Base-by-base conservation (phyloP, 2,329 filamentous ascomycete genomes). In the Diaporthe citrichinensis region DNA sequence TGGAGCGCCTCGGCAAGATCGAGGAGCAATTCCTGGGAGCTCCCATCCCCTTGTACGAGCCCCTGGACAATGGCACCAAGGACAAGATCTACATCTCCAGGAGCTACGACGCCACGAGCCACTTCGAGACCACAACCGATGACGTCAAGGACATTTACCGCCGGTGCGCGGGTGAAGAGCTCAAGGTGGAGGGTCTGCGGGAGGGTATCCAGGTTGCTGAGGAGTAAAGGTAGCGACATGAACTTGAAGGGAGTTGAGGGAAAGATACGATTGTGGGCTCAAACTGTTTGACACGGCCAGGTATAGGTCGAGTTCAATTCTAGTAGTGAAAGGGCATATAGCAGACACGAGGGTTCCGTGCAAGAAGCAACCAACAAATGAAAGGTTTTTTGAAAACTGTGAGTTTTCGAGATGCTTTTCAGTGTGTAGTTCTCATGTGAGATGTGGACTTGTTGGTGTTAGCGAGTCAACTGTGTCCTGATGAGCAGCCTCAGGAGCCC, bases 21-120 rank as follows among this genome's bases (percentile, higher is more conserved):
- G 96, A 98, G 87, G 97, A 98, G 90, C 96, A 95, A 85, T 99
- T 98, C 87, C 95, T 98, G 94, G 91, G 95, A 36, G 87, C 95
- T 41, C 95, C 97, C 25, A 98, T 98, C 79, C 96, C 97, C 72
- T 90, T 99, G 77, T 98, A 98, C 85, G 95, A 98, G 86, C 97
- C 97, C 31, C 84, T 96, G 67, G 94, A 95, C 82, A 91, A 93
- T 82, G 97, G 97, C 78, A 89, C 88, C 80, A 94, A 92, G 80
- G 96, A 98, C 88, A 96, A 96, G 86, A 93, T 99, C 85, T 99
- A 95, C 88, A 95, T 99, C 84, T 98, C 95, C 82, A 98, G 97
- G 92, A 98, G 95, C 88, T 99, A 99, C 86, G 97, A 99, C 82
- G 95, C 97, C 72, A 97, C 94, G 78, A 98, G 94, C 84, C 97